Conservation (phyloP, 2,329 filamentous ascomycete species). For the Simplicillium aogashimaense region DNA sequence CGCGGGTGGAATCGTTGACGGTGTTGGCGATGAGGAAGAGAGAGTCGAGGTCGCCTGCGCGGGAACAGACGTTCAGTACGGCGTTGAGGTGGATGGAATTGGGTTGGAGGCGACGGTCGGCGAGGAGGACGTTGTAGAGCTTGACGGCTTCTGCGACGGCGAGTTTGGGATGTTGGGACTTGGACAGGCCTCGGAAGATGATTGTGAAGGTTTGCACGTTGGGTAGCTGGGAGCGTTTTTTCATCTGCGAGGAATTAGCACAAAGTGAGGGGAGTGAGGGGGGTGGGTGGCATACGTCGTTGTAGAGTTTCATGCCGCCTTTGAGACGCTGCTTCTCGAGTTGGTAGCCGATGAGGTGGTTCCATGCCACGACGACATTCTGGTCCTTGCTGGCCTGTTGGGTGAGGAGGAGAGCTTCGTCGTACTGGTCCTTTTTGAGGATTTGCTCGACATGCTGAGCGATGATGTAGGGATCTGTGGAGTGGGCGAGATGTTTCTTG, state of each 20-base stretch:
- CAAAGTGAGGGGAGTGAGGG: neutral
- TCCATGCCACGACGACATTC: conserved; percentile 73
- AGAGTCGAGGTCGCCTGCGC: conserved; percentile 65
- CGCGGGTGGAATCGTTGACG: conserved; percentile 52
- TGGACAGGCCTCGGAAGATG: conserved; percentile 65
- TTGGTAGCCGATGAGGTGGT: conserved; percentile 67
- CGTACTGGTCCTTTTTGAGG: conserved; percentile 48
- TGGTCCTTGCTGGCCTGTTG: conserved; percentile 57
- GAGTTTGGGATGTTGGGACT: conserved; percentile 44
- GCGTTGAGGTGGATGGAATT: conserved; percentile 82
- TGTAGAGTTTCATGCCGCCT: conserved; percentile 70
- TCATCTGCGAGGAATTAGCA: conserved; percentile 56
- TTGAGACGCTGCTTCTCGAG: conserved; percentile 51
- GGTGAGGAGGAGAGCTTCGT: conserved; percentile 59
- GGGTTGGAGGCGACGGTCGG: conserved; percentile 53
- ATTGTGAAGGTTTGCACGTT: conserved; percentile 78
- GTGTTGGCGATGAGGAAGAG: conserved; percentile 69
- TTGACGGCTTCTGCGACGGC: conserved; percentile 60
- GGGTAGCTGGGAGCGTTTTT: conserved; percentile 76
- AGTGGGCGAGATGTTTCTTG: conserved; percentile 48
- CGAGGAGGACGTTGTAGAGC: conserved; percentile 67
- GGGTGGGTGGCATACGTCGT: conserved; percentile 52
- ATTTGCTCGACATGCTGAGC: conserved; percentile 54
- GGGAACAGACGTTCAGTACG: conserved; percentile 70
- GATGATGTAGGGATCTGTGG: conserved; percentile 65